phyloP scores from a whole-genome alignment of 2,329 filamentous ascomycete genomes.

The Xylariaceae sp. region DNA sequence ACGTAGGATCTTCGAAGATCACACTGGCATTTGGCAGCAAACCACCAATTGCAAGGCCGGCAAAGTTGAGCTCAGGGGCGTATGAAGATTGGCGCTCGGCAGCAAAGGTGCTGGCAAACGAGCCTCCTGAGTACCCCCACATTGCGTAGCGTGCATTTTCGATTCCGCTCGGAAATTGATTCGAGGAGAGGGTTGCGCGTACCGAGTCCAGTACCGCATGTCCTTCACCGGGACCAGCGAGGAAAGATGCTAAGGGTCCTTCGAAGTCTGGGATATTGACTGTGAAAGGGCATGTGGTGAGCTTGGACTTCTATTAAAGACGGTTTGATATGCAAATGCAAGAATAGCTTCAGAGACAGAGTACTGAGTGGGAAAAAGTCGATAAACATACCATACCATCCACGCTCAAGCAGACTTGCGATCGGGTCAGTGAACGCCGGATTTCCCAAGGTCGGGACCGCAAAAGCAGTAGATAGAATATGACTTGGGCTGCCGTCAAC shows the following conservation, averaged over 20 bases:
- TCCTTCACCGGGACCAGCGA: slow-evolving; percentile 12
- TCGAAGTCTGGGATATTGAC: slow-evolving; percentile 41
- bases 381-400: slow-evolving; percentile 42
- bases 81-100: slow-evolving; percentile 51
- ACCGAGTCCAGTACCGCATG: slow-evolving; percentile 19
- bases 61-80: slow-evolving; percentile 45
- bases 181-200: slow-evolving; percentile 14
- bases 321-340: neutral
- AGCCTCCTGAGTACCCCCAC: slow-evolving; percentile 57
- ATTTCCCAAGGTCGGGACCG: slow-evolving; percentile 14
- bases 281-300: neutral
- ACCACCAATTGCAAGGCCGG: slow-evolving; percentile 3
- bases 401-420: slow-evolving; percentile 36
- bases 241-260: slow-evolving; percentile 36
- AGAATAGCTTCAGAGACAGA: neutral
- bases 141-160: slow-evolving; percentile 35
- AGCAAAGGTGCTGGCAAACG: slow-evolving; percentile 50
- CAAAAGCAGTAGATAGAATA: slow-evolving; percentile 9
- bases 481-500: slow-evolving; percentile 39
- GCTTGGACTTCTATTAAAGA: neutral
- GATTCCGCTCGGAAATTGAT: neutral
- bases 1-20: neutral
- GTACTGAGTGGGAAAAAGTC: neutral
- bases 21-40: slow-evolving; percentile 4
- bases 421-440: slow-evolving; percentile 23